These are phyloP conservation scores for Myotisia sp. DNA, from an alignment of 2,329 filamentous ascomycete genomes.

Conservation along the genomic window DNA sequence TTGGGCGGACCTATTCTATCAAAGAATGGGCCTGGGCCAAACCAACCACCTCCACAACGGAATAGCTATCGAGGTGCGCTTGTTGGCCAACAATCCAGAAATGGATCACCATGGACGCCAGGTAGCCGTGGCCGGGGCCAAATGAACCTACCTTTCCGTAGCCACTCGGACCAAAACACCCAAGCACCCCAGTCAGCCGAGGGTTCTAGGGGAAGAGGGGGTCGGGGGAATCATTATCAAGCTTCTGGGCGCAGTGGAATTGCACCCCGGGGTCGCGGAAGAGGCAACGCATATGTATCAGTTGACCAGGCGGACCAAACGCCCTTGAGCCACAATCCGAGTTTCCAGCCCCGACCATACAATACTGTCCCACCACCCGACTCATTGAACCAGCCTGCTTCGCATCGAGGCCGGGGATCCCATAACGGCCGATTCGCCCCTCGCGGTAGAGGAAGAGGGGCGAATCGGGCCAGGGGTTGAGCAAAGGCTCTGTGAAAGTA, in stretches of 20 bases:
- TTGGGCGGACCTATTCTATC: conserved; percentile 49
- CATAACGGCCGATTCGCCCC: conserved; percentile 4
- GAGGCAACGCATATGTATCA: conserved; percentile 17
- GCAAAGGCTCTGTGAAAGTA: too few relatives aligned
- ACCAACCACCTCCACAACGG: conserved; percentile 41
- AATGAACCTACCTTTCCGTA: conserved; percentile 16
- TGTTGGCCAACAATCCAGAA: conserved; percentile 31
- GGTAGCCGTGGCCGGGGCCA: conserved; percentile 25
- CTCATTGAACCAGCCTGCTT: conserved; percentile 19
- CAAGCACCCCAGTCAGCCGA: background rate
- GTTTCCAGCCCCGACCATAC: conserved; percentile 38
- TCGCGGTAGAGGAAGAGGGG: conserved; percentile 11
- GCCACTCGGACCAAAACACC: conserved; percentile 11
- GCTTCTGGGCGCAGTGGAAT: background rate
- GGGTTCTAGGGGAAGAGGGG: background rate
- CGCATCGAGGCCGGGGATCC: conserved; percentile 11
- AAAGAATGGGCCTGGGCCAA: conserved; percentile 33
- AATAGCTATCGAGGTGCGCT: conserved; percentile 47
- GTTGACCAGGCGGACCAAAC: conserved; percentile 34
- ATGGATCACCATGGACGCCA: conserved; percentile 25
- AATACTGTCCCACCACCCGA: conserved; percentile 33
- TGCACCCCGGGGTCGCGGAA: conserved; percentile 4
- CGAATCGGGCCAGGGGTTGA: conserved; percentile 6
- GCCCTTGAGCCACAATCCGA: conserved; percentile 37
- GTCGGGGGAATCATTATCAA: background rate